These are phyloP conservation scores for Syzygium grande DNA, from an alignment of 345 rosid genomes.

Conservation along the genomic window DNA sequence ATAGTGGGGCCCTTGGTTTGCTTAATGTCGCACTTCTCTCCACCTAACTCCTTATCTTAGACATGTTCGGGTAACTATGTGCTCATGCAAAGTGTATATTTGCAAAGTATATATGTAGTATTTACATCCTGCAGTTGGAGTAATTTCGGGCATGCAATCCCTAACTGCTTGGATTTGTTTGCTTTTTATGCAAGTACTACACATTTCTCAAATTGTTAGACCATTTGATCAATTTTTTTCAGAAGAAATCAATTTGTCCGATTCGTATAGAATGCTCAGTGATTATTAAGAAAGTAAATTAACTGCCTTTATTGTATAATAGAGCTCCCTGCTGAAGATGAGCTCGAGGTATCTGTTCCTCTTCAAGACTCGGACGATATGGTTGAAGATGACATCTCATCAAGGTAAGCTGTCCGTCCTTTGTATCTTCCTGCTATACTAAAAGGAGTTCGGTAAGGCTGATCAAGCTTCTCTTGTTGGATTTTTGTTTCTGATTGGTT, in stretches of 20 bases:
- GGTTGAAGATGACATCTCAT: slow-evolving; percentile 72
- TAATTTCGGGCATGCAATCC: background rate
- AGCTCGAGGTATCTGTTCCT: slow-evolving; percentile 42
- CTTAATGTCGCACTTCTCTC: background rate
- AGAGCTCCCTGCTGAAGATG: slow-evolving; percentile 40
- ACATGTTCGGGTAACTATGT: background rate
- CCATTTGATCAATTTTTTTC: background rate
- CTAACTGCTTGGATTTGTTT: background rate
- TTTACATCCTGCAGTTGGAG: background rate
- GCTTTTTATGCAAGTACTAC: background rate
- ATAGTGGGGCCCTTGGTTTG: background rate
- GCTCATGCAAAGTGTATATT: background rate
- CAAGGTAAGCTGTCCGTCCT: slow-evolving; percentile 40
- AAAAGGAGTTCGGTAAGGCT: background rate
- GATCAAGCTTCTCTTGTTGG: background rate
- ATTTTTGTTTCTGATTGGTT: background rate
- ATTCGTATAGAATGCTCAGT: background rate
- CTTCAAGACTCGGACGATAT: slow-evolving; percentile 61
- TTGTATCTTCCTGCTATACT: background rate
- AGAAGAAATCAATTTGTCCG: background rate
- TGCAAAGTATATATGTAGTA: background rate
- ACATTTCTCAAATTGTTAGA: background rate
- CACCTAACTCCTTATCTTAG: background rate
- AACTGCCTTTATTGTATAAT: background rate
- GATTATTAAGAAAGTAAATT: background rate